Percentiles rank a stretch among this genome's conserved stretches.
Conservation (phyloP, 208 protist species). For the Leishmania tropica region DNA sequence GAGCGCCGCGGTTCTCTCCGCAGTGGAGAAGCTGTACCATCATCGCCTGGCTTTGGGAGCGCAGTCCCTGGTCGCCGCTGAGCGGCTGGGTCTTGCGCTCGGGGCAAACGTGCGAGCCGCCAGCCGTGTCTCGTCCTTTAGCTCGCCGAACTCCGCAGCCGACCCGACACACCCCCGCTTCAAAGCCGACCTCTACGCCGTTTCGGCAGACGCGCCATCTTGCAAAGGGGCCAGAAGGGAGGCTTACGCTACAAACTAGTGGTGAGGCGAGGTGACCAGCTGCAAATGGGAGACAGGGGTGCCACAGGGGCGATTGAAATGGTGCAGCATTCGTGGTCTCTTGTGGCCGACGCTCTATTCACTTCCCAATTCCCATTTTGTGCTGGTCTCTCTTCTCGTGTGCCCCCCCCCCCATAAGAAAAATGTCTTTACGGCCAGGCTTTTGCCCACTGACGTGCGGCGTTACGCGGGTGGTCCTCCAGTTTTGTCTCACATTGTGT, state of each 20-base stretch:
- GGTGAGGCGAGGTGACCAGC: background rate
- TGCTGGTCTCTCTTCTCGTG: background rate
- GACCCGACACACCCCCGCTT: slow-evolving; percentile 47
- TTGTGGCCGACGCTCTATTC: background rate
- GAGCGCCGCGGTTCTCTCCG: slow-evolving; percentile 2
- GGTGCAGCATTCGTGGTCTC: background rate
- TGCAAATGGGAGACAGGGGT: background rate
- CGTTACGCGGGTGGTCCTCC: background rate
- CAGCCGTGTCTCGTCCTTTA: slow-evolving; percentile 6
- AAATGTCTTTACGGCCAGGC: background rate
- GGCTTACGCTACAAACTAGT: background rate
- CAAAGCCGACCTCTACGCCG: slow-evolving; percentile 36
- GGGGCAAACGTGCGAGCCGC: background rate
- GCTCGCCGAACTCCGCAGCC: slow-evolving; percentile 11
- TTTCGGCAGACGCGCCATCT: background rate
- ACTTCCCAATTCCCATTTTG: background rate
- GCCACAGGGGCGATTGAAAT: background rate
- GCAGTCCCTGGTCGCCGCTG: background rate
- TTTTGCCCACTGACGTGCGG: background rate
- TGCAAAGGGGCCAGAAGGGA: background rate
- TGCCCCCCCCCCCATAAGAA: background rate
- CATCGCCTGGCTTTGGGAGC: slow-evolving; percentile 2
- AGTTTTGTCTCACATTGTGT: background rate
- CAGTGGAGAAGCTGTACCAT: slow-evolving; percentile 9
- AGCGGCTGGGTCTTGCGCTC: background rate